These are phyloP conservation scores for Gossypioides kirkii DNA, from an alignment of 345 rosid genomes.

Conservation along the genomic window DNA sequence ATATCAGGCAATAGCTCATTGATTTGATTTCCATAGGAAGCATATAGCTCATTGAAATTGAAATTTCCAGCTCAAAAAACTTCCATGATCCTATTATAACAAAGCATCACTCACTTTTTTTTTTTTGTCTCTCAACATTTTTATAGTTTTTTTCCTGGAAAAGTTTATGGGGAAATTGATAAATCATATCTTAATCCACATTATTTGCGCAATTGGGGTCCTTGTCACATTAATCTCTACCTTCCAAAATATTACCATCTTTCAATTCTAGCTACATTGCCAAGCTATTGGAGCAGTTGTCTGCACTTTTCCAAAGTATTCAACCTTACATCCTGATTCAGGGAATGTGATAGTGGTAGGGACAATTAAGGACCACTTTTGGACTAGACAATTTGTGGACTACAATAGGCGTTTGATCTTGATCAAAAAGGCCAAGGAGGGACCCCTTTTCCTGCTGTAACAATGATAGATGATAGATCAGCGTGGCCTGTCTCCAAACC, in stretches of 20 bases:
- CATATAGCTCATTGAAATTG: not conserved
- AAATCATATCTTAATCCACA: not conserved
- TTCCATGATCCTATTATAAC: not conserved
- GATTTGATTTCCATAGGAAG: not conserved
- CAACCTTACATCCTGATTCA: not conserved
- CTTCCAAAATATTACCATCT: not conserved
- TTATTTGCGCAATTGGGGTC: not conserved
- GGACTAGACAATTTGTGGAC: not conserved
- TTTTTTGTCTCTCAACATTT: not conserved
- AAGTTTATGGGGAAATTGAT: not conserved
- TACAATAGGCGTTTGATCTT: not conserved
- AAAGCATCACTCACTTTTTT: not conserved
- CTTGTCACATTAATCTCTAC: not conserved
- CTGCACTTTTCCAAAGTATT: slow-evolving; percentile 1
- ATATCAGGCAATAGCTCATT: not conserved
- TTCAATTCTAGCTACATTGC: not conserved
- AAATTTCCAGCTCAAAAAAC: not conserved
- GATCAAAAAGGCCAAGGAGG: not conserved
- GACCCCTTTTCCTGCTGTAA: not conserved
- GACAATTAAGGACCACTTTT: not conserved
- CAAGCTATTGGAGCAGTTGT: not conserved
- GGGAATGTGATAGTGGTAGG: not conserved
- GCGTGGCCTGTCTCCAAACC: not conserved
- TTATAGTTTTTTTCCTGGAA: not conserved
- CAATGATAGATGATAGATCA: not conserved